Evolutionary conservation across 2,329 filamentous ascomycete genomes (phyloP).

Genomic region (Scedosporium aurantiacum): DNA sequence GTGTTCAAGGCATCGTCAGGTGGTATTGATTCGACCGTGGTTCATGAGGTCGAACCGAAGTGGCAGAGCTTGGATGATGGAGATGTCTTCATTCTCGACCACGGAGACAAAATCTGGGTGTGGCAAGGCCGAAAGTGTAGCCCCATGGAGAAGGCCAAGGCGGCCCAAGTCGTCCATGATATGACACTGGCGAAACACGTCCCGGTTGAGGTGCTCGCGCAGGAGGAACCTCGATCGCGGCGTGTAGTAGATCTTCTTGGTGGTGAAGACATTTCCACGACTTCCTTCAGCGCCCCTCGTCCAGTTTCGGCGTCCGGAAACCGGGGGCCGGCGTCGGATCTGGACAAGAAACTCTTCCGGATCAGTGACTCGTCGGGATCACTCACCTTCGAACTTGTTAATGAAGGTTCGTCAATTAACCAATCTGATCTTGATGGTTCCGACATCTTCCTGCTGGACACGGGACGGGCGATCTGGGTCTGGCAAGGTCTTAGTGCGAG

Average conservation of each 20-base stretch:
- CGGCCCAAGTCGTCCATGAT: conserved; percentile 55
- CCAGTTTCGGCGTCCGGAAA: neutral
- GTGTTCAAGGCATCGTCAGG: conserved; percentile 45
- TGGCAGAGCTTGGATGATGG: conserved; percentile 52
- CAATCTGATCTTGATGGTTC: conserved; percentile 41
- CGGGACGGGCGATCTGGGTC: conserved; percentile 50
- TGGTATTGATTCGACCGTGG: conserved; percentile 29
- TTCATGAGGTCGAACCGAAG: conserved; percentile 51
- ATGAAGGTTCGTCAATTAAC: conserved; percentile 36
- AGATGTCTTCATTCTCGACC: conserved; percentile 56
- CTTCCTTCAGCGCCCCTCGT: neutral
- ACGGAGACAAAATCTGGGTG: conserved; percentile 53
- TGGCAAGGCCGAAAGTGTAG: conserved; percentile 57
- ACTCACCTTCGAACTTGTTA: conserved; percentile 46
- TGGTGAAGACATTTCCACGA: conserved; percentile 23
- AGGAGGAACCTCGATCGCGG: conserved; percentile 44
- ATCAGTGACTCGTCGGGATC: conserved; percentile 50
- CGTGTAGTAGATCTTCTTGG: conserved; percentile 46
- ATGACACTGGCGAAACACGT: conserved; percentile 52
- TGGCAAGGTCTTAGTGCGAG: conserved; percentile 54
- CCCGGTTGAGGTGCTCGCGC: conserved; percentile 54
- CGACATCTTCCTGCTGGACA: conserved; percentile 53
- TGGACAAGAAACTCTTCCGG: conserved; percentile 40
- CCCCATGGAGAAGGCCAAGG: conserved; percentile 59
- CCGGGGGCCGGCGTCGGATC: conserved; percentile 9